Evolutionary conservation across 2,329 filamentous ascomycete species (phyloP).

Genomic region (Botrytis fabae): DNA sequence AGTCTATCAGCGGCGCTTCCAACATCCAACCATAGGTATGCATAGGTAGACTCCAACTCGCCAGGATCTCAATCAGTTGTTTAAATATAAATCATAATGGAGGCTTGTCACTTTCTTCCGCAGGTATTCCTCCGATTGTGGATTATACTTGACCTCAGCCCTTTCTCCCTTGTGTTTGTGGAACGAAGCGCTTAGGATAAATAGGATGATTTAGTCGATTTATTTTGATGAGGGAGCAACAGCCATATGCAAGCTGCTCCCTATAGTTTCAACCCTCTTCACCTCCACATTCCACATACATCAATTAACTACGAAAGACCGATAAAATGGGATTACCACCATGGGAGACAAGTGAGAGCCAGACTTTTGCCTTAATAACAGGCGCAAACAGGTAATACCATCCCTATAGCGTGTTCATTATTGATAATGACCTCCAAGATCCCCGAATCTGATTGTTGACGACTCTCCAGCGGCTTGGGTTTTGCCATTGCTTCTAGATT

Average conservation of each 20-base stretch:
- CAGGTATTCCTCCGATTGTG: background rate
- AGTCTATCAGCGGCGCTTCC: slow-evolving; percentile 5
- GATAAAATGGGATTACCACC: slow-evolving; percentile 39
- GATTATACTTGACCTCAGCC: background rate
- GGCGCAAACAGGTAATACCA: slow-evolving; percentile 77
- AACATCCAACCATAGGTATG: background rate
- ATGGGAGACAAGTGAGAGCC: slow-evolving; percentile 44
- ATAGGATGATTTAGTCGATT: background rate
- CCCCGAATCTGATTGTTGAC: slow-evolving; percentile 37
- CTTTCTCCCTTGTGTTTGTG: background rate
- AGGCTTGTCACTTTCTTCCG: background rate
- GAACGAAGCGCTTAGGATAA: slow-evolving; percentile 7
- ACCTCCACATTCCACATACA: background rate
- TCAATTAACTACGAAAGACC: background rate
- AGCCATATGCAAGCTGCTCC: background rate
- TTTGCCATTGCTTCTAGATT: slow-evolving; percentile 80
- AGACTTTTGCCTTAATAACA: slow-evolving; percentile 71
- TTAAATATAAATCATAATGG: background rate
- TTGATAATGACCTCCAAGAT: background rate
- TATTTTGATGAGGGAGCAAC: slow-evolving; percentile 3
- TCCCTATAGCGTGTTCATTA: slow-evolving; percentile 1
- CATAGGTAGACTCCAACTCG: background rate
- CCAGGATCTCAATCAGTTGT: background rate
- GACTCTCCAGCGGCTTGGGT: slow-evolving; percentile 72
- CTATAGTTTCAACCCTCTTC: background rate